A percentile compares a stretch with the other conserved stretches of the same genome.
phyloP scores from a whole-genome alignment of 2,329 filamentous ascomycete species.

The Ophiostoma triangulosporum region DNA sequence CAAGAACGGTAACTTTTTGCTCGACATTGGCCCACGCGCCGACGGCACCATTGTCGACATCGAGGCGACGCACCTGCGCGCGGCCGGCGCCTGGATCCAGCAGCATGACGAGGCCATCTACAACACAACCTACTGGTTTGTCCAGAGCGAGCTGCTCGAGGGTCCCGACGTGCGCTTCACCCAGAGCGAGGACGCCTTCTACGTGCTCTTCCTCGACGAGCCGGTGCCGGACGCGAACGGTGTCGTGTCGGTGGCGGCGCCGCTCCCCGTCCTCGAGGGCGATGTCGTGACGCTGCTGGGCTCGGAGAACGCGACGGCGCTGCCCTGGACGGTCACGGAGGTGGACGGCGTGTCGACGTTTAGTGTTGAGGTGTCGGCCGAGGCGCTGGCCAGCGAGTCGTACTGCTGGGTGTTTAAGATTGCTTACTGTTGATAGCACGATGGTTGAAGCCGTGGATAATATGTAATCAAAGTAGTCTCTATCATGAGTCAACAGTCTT shows the following conservation, averaged over 20 bases:
- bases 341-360: not conserved
- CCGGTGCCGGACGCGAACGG: slow-evolving; percentile 16
- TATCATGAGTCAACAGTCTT: no score
- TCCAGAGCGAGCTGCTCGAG: slow-evolving; percentile 16
- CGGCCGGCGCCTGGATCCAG: slow-evolving; percentile 26
- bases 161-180: slow-evolving; percentile 28
- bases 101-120: slow-evolving; percentile 40
- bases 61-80: slow-evolving; percentile 32
- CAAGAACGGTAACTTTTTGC: slow-evolving; percentile 43
- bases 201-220: slow-evolving; percentile 23
- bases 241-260: slow-evolving; percentile 19
- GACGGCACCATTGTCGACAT: slow-evolving; percentile 38
- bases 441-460: no score
- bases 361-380: slow-evolving; percentile 16
- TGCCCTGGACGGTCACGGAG: slow-evolving; percentile 14
- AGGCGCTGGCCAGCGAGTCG: slow-evolving; percentile 20
- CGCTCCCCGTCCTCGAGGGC: slow-evolving; percentile 28
- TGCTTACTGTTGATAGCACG: not conserved
- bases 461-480: no score
- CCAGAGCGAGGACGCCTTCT: slow-evolving; percentile 31
- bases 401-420: slow-evolving; percentile 32
- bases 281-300: slow-evolving; percentile 29
- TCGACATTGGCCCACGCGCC: slow-evolving; percentile 42
- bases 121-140: slow-evolving; percentile 40
- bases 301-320: slow-evolving; percentile 13